These are phyloP conservation scores for Colletotrichum sp. DNA, from an alignment of 2,329 filamentous ascomycete species.

Conservation along the genomic window DNA sequence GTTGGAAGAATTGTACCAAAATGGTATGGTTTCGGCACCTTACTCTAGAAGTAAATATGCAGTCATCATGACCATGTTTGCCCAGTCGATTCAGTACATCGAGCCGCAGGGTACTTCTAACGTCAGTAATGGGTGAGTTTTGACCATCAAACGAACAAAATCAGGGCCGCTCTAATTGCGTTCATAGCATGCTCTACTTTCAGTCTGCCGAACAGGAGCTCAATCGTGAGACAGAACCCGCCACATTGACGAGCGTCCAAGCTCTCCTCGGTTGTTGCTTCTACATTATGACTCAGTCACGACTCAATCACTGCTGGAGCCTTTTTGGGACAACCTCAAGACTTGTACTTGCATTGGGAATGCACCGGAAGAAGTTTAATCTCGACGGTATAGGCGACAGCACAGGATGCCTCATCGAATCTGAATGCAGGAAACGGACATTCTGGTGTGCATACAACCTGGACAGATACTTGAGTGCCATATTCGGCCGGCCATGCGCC, in stretches of 20 bases:
- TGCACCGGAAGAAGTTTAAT: constrained; percentile 33
- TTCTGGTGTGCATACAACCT: constrained; percentile 71
- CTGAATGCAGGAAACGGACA: constrained; percentile 44
- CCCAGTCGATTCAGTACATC: not conserved
- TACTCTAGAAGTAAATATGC: not conserved
- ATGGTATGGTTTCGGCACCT: not conserved
- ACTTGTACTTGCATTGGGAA: constrained; percentile 38
- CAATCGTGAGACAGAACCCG: constrained; percentile 38
- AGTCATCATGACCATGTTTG: not conserved
- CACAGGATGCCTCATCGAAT: constrained; percentile 29
- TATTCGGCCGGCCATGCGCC: constrained; percentile 63
- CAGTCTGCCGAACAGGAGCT: constrained; percentile 30
- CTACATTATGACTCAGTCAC: constrained; percentile 45
- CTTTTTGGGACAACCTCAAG: constrained; percentile 46
- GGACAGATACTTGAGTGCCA: constrained; percentile 67
- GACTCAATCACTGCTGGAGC: constrained; percentile 52
- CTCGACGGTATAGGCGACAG: constrained; percentile 27
- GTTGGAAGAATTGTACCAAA: not conserved
- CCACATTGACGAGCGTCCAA: constrained; percentile 42
- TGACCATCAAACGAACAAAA: not conserved
- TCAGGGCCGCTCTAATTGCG: not conserved
- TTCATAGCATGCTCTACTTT: not conserved
- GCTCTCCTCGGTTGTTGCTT: constrained; percentile 44
- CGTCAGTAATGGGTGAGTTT: not conserved
- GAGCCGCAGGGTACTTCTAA: not conserved